Percentiles rank a stretch among this genome's conserved stretches.
Evolutionary conservation across 345 rosid genomes (phyloP).

Genomic region (Salix dunnii): DNA sequence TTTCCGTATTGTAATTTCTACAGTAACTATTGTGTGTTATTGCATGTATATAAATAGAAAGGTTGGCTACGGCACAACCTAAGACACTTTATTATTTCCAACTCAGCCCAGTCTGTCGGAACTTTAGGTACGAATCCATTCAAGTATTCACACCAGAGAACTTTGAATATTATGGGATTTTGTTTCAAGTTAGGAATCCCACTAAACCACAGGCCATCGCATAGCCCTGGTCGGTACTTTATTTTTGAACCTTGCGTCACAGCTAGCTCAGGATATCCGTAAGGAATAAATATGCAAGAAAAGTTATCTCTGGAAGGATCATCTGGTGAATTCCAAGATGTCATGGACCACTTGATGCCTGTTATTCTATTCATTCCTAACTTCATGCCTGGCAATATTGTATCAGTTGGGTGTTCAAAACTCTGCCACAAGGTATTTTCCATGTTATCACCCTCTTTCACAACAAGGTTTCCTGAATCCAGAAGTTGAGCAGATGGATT

Average conservation of each 20-base stretch:
- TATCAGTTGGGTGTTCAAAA: slow-evolving; percentile 4
- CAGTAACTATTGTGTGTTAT: too few species aligned
- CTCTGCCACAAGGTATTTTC: slow-evolving; percentile 2
- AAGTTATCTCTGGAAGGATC: slow-evolving; percentile 14
- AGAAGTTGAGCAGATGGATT: not conserved
- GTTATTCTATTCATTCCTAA: not conserved
- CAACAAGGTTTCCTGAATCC: not conserved
- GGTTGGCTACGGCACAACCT: too few species aligned
- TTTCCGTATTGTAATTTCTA: too few species aligned
- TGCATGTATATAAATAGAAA: too few species aligned
- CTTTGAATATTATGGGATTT: not conserved
- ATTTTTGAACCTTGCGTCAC: not conserved
- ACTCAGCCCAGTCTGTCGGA: slow-evolving; percentile 6
- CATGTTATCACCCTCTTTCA: not conserved
- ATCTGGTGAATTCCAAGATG: slow-evolving; percentile 6
- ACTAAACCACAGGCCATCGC: slow-evolving; percentile 4
- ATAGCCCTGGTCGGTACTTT: not conserved
- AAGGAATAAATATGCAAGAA: not conserved
- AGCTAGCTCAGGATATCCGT: not conserved
- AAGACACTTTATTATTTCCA: too few species aligned
- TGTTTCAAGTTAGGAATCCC: not conserved
- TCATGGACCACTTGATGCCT: not conserved
- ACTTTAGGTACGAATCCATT: slow-evolving; percentile 7
- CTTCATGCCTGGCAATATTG: not conserved
- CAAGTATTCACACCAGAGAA: slow-evolving; percentile 6